phyloP scores from a whole-genome alignment of 106 monocot genomes.

The Dendrobium nobile region DNA sequence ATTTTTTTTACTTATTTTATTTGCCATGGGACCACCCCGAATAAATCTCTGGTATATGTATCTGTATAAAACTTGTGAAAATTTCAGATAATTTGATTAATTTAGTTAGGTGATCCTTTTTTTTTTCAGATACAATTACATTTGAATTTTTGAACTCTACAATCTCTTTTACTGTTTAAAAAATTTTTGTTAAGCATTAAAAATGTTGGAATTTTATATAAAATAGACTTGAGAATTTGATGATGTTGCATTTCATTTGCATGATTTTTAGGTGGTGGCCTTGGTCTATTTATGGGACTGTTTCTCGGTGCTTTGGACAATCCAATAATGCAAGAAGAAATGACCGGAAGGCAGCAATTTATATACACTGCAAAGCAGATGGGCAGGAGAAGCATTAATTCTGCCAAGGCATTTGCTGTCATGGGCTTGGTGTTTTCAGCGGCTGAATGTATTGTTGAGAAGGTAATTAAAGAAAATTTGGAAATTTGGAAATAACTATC shows the following conservation, averaged over 20 bases:
- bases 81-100: not conserved
- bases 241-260: not conserved
- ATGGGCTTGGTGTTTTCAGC: conserved; percentile 96
- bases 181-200: not conserved
- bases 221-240: not conserved
- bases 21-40: no score
- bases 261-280: conserved; percentile 64
- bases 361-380: conserved; percentile 89
- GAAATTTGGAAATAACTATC: not conserved
- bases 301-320: conserved; percentile 91
- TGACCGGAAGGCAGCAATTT: conserved; percentile 78
- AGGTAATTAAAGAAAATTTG: conserved; percentile 31
- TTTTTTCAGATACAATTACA: not conserved
- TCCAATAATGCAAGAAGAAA: conserved; percentile 68
- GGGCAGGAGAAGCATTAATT: conserved; percentile 81
- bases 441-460: conserved; percentile 90
- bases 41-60: not conserved
- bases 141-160: not conserved
- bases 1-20: no score
- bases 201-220: not conserved
- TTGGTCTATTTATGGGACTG: conserved; percentile 86
- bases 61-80: not conserved
- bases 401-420: conserved; percentile 86
- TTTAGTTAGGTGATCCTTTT: not conserved
- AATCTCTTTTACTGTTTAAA: not conserved